Evolutionary conservation across 257 asterid genomes (phyloP).

Genomic region (Hygrophila difformis): DNA sequence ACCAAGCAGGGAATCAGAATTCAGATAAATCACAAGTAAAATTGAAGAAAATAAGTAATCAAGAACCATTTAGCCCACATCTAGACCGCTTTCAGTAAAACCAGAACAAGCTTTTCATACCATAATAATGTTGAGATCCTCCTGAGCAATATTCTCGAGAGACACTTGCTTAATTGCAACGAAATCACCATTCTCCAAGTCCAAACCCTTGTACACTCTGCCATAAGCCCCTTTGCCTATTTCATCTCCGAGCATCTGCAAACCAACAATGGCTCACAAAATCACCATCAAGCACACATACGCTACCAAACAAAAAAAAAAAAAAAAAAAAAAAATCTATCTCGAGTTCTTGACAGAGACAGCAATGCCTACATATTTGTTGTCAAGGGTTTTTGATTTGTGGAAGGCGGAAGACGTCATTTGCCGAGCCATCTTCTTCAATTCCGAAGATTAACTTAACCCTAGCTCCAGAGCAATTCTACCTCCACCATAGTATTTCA

Average conservation of each 20-base stretch:
- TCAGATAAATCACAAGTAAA: conserved; percentile 12
- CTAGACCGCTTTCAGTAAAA: background rate
- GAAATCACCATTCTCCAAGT: conserved; percentile 94
- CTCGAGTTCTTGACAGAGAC: conserved; percentile 6
- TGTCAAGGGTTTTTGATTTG: conserved; percentile 43
- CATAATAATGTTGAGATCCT: conserved; percentile 83
- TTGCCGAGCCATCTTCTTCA: conserved; percentile 35
- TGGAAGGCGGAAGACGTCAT: conserved; percentile 38
- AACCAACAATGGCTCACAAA: background rate
- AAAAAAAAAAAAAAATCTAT: background rate
- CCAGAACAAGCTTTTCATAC: conserved; percentile 16
- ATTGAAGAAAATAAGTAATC: background rate
- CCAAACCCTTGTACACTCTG: conserved; percentile 95
- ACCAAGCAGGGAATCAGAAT: conserved; percentile 16
- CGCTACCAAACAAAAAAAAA: background rate
- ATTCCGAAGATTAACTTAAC: conserved; percentile 16
- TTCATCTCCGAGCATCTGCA: conserved; percentile 95
- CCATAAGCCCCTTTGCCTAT: conserved; percentile 99
- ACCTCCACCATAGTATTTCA: conserved; percentile 6
- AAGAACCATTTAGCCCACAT: background rate
- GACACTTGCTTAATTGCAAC: conserved; percentile 98
- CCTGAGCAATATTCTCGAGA: conserved; percentile 86
- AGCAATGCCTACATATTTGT: conserved; percentile 34
- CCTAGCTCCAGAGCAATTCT: conserved; percentile 15
- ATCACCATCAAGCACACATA: background rate